Base-by-base conservation (phyloP, 208 protist genomes). In the Zelonia costaricensis region DNA sequence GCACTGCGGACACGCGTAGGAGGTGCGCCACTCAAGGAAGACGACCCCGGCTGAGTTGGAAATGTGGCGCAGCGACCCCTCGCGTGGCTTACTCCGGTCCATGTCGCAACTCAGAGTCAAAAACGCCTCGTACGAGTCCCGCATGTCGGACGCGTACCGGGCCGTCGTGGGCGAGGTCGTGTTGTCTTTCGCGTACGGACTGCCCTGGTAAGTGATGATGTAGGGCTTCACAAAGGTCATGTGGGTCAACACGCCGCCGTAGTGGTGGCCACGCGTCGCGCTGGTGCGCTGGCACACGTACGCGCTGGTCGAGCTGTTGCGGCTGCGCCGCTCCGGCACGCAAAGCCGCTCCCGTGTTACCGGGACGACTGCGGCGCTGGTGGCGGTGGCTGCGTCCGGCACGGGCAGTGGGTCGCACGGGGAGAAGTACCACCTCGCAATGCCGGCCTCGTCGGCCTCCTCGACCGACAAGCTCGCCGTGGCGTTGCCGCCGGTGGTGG, bases 241-340 rank as follows among this genome's bases (percentile, higher is more conserved):
- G n/a, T n/a, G n/a, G n/a, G n/a, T n/a, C 7, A 20, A 1, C 30
- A 49, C 39, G 49, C 36, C 30, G 40, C 49, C 49, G 27, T 51
- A 66, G 30, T 58, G 49, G 16, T 31, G 30, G 0, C 60, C 60
- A 8, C 1, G 10, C 4, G 40, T 48, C 10, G 39, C 30, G 22
- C 39, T 52, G 16, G 31, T 48, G 20, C 60, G 49, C 49, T 66
- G 36, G 22, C 60, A 66, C 38, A 42, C 38, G 23, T 58, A 58
- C 35, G 60, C 60, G 40, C 45, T 58, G 20, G 40, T 33, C 13
- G 60, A 66, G 40, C 49, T 66, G 60, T 66, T 66, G 60, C 45
- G 47, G 22, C 22, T 22, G 27, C 5, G 36, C 30, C 31, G 23
- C 3, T 40, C 49, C 13, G 25, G 4, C 40, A 66, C 39, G 18